Evolutionary conservation across 495 filamentous ascomycete genomes (phyloP), one percentile per base, ranked within the genome.

Genomic region (Penicillium arizonense): DNA sequence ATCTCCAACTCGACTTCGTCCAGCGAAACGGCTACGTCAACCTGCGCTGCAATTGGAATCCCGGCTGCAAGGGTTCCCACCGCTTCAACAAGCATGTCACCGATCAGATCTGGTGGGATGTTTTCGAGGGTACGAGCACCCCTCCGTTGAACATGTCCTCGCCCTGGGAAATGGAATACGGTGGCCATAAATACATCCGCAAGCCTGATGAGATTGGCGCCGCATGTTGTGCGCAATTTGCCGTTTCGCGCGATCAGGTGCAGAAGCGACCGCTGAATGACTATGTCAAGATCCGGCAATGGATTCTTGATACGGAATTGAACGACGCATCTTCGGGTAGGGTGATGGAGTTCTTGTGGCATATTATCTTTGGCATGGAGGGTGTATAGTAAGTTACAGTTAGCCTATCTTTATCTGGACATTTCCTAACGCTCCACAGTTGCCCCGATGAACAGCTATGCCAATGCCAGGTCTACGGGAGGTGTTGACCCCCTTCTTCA

Each of bases 301-400:
- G 87, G 87, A 59, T 91, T 23, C 61, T 89, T 26, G 70, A 78
- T 18, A 87, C 83, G 10, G 70, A 78, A 18, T 63, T 80, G 44
- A 73, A 70, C 24, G 85, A 90, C 63, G 81, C 79, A 44, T 69
- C 83, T 32, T 81, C 82, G 4, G 88, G 88, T 0, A 76, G 88
- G n/a, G 78, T 88, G 1, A 86, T 85, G 81, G 87, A 90, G 69
- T 90, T 88, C 61, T 59, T 87, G 14, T 91, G 85, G 84, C 85
- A 86, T 63, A 82, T 79, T 50, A 74, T 90, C 28, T 90, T 90
- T 53, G 74, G 74, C 34, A 74, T 65, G 63, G 53, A 69, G 14
- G 65, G 72, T 4, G 67, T 79, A 18, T 77, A 77, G 72, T 77
- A 58, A 53, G 74, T 70, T 36, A 21, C 20, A 1, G 0, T 14